Conservation (phyloP, 192 early-diverging fungal species). For the Geosiphon pyriformis region DNA sequence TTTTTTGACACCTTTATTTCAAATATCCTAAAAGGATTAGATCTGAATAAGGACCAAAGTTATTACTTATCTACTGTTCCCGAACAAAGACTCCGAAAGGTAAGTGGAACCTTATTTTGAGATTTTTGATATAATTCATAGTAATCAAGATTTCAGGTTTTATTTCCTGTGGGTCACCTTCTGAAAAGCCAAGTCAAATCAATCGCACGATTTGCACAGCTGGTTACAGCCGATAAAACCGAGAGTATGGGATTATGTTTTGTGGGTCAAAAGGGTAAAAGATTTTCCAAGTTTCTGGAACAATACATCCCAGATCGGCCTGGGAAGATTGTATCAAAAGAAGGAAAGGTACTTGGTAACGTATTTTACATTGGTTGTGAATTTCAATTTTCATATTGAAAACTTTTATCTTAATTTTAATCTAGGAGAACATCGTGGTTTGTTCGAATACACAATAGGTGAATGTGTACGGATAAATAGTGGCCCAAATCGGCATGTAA, state of each 20-base stretch:
- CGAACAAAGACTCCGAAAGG: constrained; percentile 35
- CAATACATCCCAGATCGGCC: constrained; percentile 31
- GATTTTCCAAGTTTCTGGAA: constrained; percentile 73
- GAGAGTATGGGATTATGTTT: constrained; percentile 98
- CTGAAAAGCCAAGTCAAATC: constrained; percentile 68
- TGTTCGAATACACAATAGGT: constrained; percentile 76
- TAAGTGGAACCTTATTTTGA: neutral
- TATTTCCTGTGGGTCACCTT: constrained; percentile 82
- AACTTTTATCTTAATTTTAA: constrained; percentile 27
- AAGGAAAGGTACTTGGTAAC: constrained; percentile 31
- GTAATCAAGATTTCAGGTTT: constrained; percentile 23
- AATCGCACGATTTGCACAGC: constrained; percentile 50
- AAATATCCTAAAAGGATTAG: constrained; percentile 37
- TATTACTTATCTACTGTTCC: constrained; percentile 81
- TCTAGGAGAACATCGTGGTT: constrained; percentile 55
- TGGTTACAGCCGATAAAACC: constrained; percentile 58
- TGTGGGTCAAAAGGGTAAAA: constrained; percentile 66
- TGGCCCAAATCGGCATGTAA: constrained; percentile 28
- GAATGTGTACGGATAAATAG: constrained; percentile 65
- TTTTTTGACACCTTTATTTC: too few species aligned
- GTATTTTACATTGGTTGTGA: constrained; percentile 11
- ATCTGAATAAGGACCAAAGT: constrained; percentile 85
- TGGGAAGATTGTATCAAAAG: constrained; percentile 20
- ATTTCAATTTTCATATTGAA: constrained; percentile 41
- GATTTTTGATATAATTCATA: neutral